These are phyloP conservation scores for Phytopythium kandeliae DNA, from an alignment of 352 stramenopile species.

Conservation along the genomic window DNA sequence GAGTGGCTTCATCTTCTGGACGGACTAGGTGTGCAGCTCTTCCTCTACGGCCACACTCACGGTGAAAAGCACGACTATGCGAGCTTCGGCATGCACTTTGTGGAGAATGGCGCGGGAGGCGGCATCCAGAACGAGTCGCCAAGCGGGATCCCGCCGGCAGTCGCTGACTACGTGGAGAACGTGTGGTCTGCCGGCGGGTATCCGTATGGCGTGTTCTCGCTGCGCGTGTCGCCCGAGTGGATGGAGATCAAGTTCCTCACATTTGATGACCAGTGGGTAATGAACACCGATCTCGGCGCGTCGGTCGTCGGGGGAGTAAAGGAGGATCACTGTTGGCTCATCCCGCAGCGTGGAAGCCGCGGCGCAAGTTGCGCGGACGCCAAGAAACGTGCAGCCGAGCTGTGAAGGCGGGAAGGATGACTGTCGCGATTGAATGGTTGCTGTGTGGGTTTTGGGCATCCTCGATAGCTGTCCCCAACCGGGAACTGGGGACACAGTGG, in stretches of 20 bases:
- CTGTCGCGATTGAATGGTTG: too few relatives aligned
- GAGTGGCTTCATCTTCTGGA: constrained; percentile 56
- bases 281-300: constrained; percentile 37
- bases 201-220: constrained; percentile 66
- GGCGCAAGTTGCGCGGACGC: constrained; percentile 36
- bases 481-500: too few relatives aligned
- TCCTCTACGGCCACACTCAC: constrained; percentile 68
- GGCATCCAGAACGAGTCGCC: constrained; percentile 70
- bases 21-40: constrained; percentile 51
- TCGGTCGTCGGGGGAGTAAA: constrained; percentile 51
- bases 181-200: constrained; percentile 58
- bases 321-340: constrained; percentile 66
- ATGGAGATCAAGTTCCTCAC: constrained; percentile 57
- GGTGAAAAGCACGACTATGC: constrained; percentile 72
- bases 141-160: constrained; percentile 56
- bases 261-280: constrained; percentile 56
- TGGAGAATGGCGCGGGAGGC: constrained; percentile 70
- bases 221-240: constrained; percentile 56
- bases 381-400: constrained; percentile 4
- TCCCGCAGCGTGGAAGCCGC: constrained; percentile 28
- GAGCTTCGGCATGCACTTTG: constrained; percentile 62
- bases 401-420: too few relatives aligned
- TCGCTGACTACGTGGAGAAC: constrained; percentile 54
- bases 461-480: too few relatives aligned
- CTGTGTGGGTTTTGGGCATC: too few relatives aligned